These are phyloP conservation scores for Nakazawaea ambrosiae DNA, from an alignment of 805 yeast species.

Conservation along the genomic window DNA sequence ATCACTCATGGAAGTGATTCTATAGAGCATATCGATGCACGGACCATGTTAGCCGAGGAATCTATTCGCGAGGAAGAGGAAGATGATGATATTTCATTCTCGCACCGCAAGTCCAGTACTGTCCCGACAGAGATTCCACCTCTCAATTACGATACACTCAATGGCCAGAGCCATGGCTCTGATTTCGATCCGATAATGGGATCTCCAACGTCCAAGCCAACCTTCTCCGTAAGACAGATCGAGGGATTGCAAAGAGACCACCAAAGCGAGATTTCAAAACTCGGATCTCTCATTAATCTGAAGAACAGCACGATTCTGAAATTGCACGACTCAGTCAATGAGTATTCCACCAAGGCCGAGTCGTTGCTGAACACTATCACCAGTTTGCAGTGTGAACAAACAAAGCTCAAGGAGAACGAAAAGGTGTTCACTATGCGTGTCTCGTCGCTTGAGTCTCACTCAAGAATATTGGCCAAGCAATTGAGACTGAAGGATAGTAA, in stretches of 20 bases:
- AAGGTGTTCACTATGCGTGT: constrained; percentile 15
- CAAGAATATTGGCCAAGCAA: constrained; percentile 10
- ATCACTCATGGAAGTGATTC: constrained; percentile 12
- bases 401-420: constrained; percentile 13
- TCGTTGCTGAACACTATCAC: constrained; percentile 8
- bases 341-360: constrained; percentile 3
- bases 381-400: constrained; percentile 12
- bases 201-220: constrained; percentile 10
- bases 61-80: constrained; percentile 3
- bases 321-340: constrained; percentile 9
- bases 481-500: constrained; percentile 11
- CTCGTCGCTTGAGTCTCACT: constrained; percentile 13
- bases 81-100: background rate
- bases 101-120: background rate
- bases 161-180: background rate
- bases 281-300: constrained; percentile 11
- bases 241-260: constrained; percentile 16
- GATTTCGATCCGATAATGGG: constrained; percentile 3
- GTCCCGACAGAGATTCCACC: background rate
- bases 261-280: constrained; percentile 10
- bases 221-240: constrained; percentile 14
- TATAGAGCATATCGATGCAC: constrained; percentile 2
- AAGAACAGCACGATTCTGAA: constrained; percentile 11
- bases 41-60: constrained; percentile 4
- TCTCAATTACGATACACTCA: background rate